These are phyloP conservation scores for Hymenotorrendiella dingleyae DNA, from an alignment of 2,329 filamentous ascomycete genomes.

Conservation along the genomic window DNA sequence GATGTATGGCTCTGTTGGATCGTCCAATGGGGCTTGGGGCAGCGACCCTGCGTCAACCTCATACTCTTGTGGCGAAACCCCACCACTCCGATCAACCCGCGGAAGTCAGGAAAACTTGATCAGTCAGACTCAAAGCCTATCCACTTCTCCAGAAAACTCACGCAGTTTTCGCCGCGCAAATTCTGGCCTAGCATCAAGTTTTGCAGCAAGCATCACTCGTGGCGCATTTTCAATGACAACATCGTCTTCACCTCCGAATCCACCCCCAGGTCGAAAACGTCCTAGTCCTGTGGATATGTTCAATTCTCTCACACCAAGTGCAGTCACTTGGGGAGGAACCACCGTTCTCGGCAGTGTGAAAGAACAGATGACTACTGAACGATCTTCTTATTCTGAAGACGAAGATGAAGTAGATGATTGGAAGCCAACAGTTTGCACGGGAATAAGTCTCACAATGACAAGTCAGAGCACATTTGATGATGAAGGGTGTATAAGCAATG, in stretches of 20 bases:
- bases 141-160: conserved; percentile 53
- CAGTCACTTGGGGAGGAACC: conserved; percentile 34
- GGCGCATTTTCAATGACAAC: conserved; percentile 28
- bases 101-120: conserved; percentile 42
- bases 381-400: conserved; percentile 27
- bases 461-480: conserved; percentile 64
- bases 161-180: conserved; percentile 46
- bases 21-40: conserved; percentile 47
- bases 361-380: conserved; percentile 23
- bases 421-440: conserved; percentile 21
- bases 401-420: conserved; percentile 20
- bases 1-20: conserved; percentile 50
- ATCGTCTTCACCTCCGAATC: conserved; percentile 41
- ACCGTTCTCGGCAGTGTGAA: conserved; percentile 33
- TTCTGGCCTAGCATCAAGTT: conserved; percentile 48
- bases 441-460: conserved; percentile 43
- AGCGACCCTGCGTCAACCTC: conserved; percentile 51
- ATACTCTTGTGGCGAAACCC: conserved; percentile 57
- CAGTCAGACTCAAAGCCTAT: conserved; percentile 45
- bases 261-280: conserved; percentile 43
- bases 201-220: conserved; percentile 49
- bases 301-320: conserved; percentile 43
- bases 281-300: conserved; percentile 58
- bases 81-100: conserved; percentile 43
- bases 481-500: conserved; percentile 56